Conservation (phyloP, 768 basidiomycete species). For the Leccinum truebloodii region DNA sequence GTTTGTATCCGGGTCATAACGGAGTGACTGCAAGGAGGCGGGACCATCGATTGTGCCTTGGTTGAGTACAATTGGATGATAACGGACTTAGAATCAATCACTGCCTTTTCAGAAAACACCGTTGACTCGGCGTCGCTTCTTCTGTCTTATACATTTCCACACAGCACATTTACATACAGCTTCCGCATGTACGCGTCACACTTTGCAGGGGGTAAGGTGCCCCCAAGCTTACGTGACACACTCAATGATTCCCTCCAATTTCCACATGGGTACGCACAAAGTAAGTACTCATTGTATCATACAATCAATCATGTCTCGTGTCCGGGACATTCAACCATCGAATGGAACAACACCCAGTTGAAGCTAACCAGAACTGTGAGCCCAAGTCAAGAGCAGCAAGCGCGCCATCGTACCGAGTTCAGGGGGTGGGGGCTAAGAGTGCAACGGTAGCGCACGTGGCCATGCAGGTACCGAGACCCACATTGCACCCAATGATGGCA, state of each 20-base stretch:
- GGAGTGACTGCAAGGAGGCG: no score
- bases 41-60: no score
- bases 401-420: not conserved
- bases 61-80: no score
- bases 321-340: not conserved
- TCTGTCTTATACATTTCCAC: constrained; percentile 50
- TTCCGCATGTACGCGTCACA: constrained; percentile 52
- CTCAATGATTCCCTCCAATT: not conserved
- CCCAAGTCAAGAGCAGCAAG: not conserved
- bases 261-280: not conserved
- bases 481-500: constrained; percentile 25
- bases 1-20: no score
- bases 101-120: constrained; percentile 57
- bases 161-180: constrained; percentile 65
- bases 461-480: constrained; percentile 16
- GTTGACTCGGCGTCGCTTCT: constrained; percentile 48
- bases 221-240: no score
- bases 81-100: constrained; percentile 36
- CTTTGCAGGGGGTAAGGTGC: constrained; percentile 63
- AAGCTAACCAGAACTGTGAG: not conserved
- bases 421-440: constrained; percentile 26
- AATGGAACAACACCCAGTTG: not conserved
- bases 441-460: constrained; percentile 10
- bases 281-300: not conserved
- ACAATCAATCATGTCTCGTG: not conserved